phyloP scores from a whole-genome alignment of 2,329 filamentous ascomycete genomes.

The Colletotrichum sp. region DNA sequence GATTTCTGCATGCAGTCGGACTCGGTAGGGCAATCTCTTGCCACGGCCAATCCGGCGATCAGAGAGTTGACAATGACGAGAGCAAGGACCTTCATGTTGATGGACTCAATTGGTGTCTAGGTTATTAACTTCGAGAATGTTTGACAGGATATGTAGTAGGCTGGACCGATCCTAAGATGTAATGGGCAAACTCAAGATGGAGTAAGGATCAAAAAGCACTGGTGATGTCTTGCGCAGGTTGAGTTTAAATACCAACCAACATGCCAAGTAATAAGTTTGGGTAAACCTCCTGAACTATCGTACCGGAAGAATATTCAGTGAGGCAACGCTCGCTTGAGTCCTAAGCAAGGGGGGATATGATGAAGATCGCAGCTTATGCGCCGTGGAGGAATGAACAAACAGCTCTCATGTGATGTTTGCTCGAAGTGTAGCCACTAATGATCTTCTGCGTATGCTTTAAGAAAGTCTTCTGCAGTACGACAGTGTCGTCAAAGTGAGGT shows the following conservation, averaged over 20 bases:
- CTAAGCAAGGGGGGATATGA: not conserved
- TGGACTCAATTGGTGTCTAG: not conserved
- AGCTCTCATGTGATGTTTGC: not conserved
- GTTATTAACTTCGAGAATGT: not conserved
- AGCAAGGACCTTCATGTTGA: not conserved
- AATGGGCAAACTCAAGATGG: not conserved
- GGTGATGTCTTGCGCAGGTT: not conserved
- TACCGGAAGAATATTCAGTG: not conserved
- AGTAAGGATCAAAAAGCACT: not conserved
- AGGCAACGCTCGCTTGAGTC: not conserved
- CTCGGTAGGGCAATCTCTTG: not conserved
- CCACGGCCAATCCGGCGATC: not conserved
- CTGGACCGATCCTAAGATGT: not conserved
- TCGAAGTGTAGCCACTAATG: accelerated
- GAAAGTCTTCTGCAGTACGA: not conserved
- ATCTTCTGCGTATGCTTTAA: not conserved
- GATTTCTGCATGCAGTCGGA: not conserved
- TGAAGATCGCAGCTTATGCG: not conserved
- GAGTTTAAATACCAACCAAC: not conserved
- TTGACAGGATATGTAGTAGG: accelerated
- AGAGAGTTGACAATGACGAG: not conserved
- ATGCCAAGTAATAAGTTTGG: not conserved
- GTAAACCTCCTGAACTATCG: accelerated
- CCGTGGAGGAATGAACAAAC: not conserved
- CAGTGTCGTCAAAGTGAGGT: not conserved